Evolutionary conservation across 805 yeast species (phyloP).

Genomic region (Nakazawaea pomicola): DNA sequence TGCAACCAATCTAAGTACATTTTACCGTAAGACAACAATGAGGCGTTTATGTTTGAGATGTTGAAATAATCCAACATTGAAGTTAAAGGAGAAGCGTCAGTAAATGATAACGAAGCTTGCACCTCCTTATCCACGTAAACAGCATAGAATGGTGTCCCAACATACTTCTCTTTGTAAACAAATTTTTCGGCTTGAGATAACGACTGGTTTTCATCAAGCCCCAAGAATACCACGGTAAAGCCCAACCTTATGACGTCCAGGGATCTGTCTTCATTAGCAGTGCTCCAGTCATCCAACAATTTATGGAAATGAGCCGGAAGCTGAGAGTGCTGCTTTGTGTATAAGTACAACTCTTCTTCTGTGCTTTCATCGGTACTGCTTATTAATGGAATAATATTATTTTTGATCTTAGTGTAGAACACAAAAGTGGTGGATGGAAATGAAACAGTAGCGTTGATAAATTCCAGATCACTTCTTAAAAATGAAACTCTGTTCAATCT

Average conservation of each 20-base stretch:
- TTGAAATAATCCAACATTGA: conserved; percentile 20
- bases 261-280: conserved; percentile 14
- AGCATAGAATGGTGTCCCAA: conserved; percentile 62
- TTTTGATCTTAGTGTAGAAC: conserved; percentile 30
- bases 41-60: conserved; percentile 41
- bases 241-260: conserved; percentile 14
- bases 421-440: conserved; percentile 48
- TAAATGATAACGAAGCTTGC: conserved; percentile 11
- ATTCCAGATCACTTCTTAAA: conserved; percentile 49
- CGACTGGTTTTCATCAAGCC: conserved; percentile 37
- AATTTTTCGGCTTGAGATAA: conserved; percentile 20
- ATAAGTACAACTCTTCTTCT: too few species aligned
- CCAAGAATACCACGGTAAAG: conserved; percentile 38
- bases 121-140: conserved; percentile 41
- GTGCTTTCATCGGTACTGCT: conserved; percentile 17
- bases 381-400: conserved; percentile 18
- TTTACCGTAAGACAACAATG: conserved; percentile 73
- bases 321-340: too few species aligned
- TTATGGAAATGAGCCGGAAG: conserved; percentile 15
- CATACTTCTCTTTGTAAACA: conserved; percentile 42
- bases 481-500: conserved; percentile 63
- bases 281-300: conserved; percentile 19
- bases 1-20: conserved; percentile 83
- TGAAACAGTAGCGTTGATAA: conserved; percentile 39
- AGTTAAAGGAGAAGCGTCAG: neutral